These are phyloP conservation scores for Cyamopsis tetragonoloba DNA, from an alignment of 306 rosid genomes.

Conservation along the genomic window DNA sequence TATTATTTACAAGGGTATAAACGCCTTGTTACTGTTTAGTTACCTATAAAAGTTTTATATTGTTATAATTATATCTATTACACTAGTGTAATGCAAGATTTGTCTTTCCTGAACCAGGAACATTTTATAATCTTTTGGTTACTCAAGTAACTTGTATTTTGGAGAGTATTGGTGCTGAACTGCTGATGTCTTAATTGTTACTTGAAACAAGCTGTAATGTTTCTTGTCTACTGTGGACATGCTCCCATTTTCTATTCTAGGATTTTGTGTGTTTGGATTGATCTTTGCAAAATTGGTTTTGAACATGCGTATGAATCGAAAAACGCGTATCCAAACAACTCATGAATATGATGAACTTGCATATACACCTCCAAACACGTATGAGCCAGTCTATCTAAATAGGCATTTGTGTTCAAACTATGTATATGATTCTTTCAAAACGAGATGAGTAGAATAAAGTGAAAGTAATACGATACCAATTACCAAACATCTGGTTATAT, in stretches of 20 bases:
- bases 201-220: neutral
- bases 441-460: no score
- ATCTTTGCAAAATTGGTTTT: no score
- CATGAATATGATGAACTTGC: no score
- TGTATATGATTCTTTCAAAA: no score
- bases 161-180: neutral
- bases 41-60: neutral
- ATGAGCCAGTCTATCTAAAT: no score
- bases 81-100: conserved; percentile 17
- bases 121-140: neutral
- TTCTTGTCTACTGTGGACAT: neutral
- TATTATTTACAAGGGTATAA: conserved; percentile 6
- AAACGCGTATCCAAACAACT: no score
- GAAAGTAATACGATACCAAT: no score
- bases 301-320: no score
- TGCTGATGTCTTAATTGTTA: neutral
- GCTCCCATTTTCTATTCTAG: neutral
- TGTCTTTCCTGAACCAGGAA: neutral
- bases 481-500: no score
- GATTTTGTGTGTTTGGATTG: neutral
- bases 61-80: conserved; percentile 8
- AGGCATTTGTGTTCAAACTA: no score
- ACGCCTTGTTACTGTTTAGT: neutral
- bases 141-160: neutral
- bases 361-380: no score